Evolutionary conservation across 2,329 filamentous ascomycete genomes (phyloP), one percentile per base, ranked within the genome.

Genomic region (Diplodia scrobiculata): DNA sequence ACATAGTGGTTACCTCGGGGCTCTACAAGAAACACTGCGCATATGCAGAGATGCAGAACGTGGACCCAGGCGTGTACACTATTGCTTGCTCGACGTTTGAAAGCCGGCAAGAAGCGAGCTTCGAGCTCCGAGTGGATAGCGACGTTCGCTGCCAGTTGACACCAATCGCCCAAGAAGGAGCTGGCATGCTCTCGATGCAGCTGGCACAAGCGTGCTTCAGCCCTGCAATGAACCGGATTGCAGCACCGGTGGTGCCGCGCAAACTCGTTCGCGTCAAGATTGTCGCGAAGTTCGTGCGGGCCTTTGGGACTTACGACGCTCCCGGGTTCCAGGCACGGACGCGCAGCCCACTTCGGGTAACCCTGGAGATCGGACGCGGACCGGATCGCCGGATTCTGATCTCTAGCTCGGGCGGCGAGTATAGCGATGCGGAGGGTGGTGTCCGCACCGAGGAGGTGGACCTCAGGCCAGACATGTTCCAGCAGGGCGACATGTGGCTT

Each of bases 31-130:
- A 89, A 32, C 90, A 90, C 32, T 91, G 90, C 74, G 90, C 91
- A 3, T 81, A 92, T 36, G 88, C 89, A 2, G 86, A 91, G 68
- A 79, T 85, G 6, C 70, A 76, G 72, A 73, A 80, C 21, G 79
- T 97, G 19, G 86, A 88, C 47, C 80, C 86, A 0, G 94, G 94
- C 0, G 83, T 83, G 0, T 99, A 98, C 76, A 97, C 91, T 0
- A 84, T 97, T 66, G 89, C 97, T 6, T 94, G 90, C 74, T 97
- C 92, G 2, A 96, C 94, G 0, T 98, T 96, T 75, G 92, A 96
- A 69, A 84, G 89, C 0, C 89, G 89, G 9, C 91, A 96, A 73
- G 81, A 86, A 0, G 91, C 90, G 3, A 83, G 84, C 58, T 98
- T 96, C 73, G 86, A 84, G 0, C 82, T 99, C 9, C 86, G 87